Conservation (phyloP, 352 stramenopile species). For the Phytopythium litorale region DNA sequence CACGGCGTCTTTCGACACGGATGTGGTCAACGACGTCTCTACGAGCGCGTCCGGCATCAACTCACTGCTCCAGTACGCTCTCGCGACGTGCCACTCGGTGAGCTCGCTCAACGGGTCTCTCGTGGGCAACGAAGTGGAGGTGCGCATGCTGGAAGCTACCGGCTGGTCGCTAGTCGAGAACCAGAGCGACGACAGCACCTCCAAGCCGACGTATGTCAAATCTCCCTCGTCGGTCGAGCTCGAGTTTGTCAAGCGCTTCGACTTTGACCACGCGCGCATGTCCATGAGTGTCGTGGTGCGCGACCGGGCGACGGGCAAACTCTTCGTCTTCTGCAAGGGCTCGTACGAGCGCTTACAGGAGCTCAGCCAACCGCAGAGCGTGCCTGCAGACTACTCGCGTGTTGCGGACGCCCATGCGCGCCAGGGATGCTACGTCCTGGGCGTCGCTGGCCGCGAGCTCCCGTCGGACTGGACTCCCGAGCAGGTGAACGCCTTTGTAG, state of each 20-base stretch:
- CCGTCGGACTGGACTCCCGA: constrained; percentile 24
- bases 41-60: constrained; percentile 3
- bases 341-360: constrained; percentile 72
- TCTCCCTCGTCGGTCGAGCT: constrained; percentile 20
- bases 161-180: constrained; percentile 30
- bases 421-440: constrained; percentile 74
- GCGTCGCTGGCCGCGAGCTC: constrained; percentile 38
- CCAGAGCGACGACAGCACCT: constrained; percentile 8
- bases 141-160: constrained; percentile 60
- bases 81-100: constrained; percentile 73
- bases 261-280: constrained; percentile 84
- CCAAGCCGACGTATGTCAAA: constrained; percentile 9
- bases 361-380: constrained; percentile 29
- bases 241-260: constrained; percentile 74
- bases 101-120: constrained; percentile 37
- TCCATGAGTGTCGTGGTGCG: constrained; percentile 81
- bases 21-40: constrained; percentile 13
- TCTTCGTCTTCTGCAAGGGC: constrained; percentile 75
- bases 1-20: constrained; percentile 3
- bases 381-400: constrained; percentile 57
- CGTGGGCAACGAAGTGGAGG: constrained; percentile 78
- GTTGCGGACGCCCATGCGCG: constrained; percentile 19
- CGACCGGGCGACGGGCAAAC: constrained; percentile 20
- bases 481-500: constrained; percentile 35
- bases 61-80: constrained; percentile 19